A percentile compares a stretch with the other conserved stretches of the same genome.
Evolutionary conservation across 371 early-diverging fungal genomes (phyloP).

Genomic region (Apophysomyces trapeziformis): DNA sequence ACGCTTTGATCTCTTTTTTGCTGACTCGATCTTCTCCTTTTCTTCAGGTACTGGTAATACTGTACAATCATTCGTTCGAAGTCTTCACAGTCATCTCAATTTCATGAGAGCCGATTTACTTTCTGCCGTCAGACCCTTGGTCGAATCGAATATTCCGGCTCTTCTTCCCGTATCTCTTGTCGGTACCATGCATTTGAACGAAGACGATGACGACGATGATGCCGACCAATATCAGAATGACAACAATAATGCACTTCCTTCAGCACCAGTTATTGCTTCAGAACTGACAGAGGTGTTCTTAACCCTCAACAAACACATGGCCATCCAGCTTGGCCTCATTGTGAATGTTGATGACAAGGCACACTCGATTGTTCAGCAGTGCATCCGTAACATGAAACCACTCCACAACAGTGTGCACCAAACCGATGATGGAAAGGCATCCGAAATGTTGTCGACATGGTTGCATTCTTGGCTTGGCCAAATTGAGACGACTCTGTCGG

Average conservation of each 20-base stretch:
- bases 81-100: constrained; percentile 31
- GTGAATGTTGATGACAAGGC: constrained; percentile 30
- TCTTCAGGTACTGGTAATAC: constrained; percentile 12
- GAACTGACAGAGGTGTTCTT: constrained; percentile 22
- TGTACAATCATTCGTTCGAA: constrained; percentile 23
- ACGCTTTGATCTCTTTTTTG: not conserved
- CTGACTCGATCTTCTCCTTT: not conserved
- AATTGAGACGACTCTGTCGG: constrained; percentile 21
- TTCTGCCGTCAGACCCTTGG: constrained; percentile 31
- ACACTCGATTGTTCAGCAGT: constrained; percentile 26
- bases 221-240: constrained; percentile 6
- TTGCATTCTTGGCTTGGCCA: constrained; percentile 24
- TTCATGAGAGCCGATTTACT: constrained; percentile 28
- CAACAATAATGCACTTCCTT: constrained; percentile 5
- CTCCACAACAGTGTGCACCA: not conserved
- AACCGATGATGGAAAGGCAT: not conserved
- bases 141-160: constrained; percentile 28
- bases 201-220: constrained; percentile 8
- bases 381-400: not conserved
- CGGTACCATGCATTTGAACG: constrained; percentile 1
- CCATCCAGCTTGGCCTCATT: constrained; percentile 31
- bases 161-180: constrained; percentile 13
- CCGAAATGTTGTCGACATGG: constrained; percentile 23
- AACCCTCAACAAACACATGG: constrained; percentile 28
- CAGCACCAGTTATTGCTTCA: constrained; percentile 9